Base-by-base conservation (phyloP, 768 basidiomycete genomes). In the Phaeolepiota aurea region DNA sequence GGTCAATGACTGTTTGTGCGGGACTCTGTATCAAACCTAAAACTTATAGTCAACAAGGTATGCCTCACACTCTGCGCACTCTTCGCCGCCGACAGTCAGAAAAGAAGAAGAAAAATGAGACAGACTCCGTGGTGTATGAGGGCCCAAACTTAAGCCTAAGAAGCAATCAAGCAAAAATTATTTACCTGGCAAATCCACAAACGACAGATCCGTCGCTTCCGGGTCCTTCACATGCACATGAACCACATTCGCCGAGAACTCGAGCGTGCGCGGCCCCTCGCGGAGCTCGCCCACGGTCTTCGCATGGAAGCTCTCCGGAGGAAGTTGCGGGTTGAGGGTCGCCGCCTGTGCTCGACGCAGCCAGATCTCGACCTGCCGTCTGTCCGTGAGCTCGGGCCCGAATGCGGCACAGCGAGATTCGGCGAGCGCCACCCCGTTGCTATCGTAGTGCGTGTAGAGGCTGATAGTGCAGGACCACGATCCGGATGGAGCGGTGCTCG, bases 291-390 rank as follows among this genome's bases (percentile, higher is more conserved):
- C 28, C 13, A 12, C 38, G 12, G 46, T 40, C 35, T 45, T 52
- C 2, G 7, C 37, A 15, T 36, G 40, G 22, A 47, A 37, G 1
- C 56, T 50, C 1, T 43, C 28, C 10, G 28, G 41, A 4, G 59
- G 39, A 10, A 66, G 40, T 9, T 61, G 54, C 0, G 74, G 74
- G 40, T 68, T 66, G 5, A 82, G 59, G 16, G 79, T 63, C 0
- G 79, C 79, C 0, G 69, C 65, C 48, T 82, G 80, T 0, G 81
- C 79, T 2, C 79, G 64, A 19, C 77, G 68, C 10, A 82, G 61
- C 57, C 64, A 65, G 2, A 69, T 47, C 41, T 81, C 80, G 4
- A 84, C 70, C 0, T 58, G 47, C 1, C 31, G 21, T 33, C 64
- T 71, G 34, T 76, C 50, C 3, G 56, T 57, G 21, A 79, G 54